Evolutionary conservation across 139 green algal species (phyloP).

Genomic region (Yamagishiella unicocca): DNA sequence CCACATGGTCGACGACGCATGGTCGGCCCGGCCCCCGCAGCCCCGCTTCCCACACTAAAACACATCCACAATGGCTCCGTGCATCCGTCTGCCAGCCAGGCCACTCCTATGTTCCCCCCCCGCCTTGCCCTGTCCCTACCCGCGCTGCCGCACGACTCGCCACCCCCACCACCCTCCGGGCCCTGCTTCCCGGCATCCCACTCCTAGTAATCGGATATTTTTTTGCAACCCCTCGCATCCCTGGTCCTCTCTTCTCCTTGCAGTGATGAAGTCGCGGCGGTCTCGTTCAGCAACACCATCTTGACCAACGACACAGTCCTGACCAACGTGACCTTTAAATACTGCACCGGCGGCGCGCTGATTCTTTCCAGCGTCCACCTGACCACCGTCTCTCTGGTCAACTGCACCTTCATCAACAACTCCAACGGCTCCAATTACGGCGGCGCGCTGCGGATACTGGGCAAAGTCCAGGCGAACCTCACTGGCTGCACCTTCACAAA

Average conservation of each 20-base stretch:
- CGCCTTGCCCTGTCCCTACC: not conserved
- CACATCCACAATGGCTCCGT: too few relatives aligned
- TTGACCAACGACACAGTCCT: not conserved
- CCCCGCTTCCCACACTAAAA: too few relatives aligned
- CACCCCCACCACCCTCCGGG: not conserved
- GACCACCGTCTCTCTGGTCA: not conserved
- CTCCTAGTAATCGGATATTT: too few relatives aligned
- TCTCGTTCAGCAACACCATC: not conserved
- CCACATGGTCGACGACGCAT: too few relatives aligned
- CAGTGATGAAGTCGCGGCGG: too few relatives aligned
- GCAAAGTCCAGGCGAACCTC: not conserved
- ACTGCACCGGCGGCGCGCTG: not conserved
- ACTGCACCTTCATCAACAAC: constrained; percentile 12
- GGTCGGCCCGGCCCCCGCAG: too few relatives aligned
- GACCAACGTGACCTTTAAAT: not conserved
- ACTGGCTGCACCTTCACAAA: not conserved
- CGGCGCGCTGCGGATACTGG: not conserved
- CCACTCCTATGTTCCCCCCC: too few relatives aligned
- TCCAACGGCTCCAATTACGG: not conserved
- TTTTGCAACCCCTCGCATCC: not conserved
- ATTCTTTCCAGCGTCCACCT: not conserved
- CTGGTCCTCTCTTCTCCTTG: not conserved
- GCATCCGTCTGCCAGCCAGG: too few relatives aligned
- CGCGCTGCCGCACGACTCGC: not conserved
- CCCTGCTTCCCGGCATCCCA: too few relatives aligned